phyloP scores from a whole-genome alignment of 2,329 filamentous ascomycete species.

The Pseudohalonectria lignicola region DNA sequence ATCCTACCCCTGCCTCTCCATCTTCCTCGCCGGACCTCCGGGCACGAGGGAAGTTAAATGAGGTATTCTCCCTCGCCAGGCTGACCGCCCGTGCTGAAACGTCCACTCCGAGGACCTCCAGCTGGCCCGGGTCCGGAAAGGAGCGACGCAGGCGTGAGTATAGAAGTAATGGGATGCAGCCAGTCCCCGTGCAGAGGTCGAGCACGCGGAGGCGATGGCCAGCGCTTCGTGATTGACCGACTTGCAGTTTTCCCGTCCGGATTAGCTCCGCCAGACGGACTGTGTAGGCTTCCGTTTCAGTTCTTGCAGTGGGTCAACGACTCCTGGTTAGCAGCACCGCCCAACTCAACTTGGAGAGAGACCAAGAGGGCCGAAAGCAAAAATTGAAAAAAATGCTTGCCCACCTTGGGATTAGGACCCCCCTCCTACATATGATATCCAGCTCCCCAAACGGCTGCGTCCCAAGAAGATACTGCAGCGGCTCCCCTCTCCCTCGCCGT shows the following conservation, averaged over 20 bases:
- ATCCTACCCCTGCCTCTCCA: slow-evolving; percentile 5
- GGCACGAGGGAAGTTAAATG: slow-evolving; percentile 28
- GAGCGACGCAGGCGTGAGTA: slow-evolving; percentile 37
- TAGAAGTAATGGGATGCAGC: slow-evolving; percentile 76
- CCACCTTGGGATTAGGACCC: slow-evolving; percentile 76
- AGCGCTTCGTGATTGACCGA: not conserved
- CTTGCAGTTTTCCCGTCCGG: slow-evolving; percentile 4
- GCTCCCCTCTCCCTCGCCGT: slow-evolving; percentile 49
- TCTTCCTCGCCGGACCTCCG: not conserved
- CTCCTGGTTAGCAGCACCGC: not conserved
- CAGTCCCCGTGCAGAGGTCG: slow-evolving; percentile 84
- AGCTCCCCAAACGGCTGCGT: slow-evolving; percentile 79
- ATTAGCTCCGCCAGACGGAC: slow-evolving; percentile 39
- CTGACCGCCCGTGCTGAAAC: slow-evolving; percentile 53
- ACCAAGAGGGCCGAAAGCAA: not conserved
- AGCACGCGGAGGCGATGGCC: slow-evolving; percentile 45
- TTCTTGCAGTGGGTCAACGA: too few species aligned
- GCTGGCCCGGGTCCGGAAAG: slow-evolving; percentile 12
- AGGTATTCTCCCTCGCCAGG: slow-evolving; percentile 55
- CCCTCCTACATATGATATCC: slow-evolving; percentile 63
- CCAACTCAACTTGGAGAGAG: not conserved
- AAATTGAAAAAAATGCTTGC: slow-evolving; percentile 6
- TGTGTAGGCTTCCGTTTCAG: slow-evolving; percentile 63
- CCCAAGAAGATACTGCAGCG: slow-evolving; percentile 83
- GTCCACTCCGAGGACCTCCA: slow-evolving; percentile 56